A percentile compares a stretch with the other conserved stretches of the same genome.
These are phyloP conservation scores for Scytalidium sp. DNA, from an alignment of 2,329 filamentous ascomycete species.

Conservation along the genomic window DNA sequence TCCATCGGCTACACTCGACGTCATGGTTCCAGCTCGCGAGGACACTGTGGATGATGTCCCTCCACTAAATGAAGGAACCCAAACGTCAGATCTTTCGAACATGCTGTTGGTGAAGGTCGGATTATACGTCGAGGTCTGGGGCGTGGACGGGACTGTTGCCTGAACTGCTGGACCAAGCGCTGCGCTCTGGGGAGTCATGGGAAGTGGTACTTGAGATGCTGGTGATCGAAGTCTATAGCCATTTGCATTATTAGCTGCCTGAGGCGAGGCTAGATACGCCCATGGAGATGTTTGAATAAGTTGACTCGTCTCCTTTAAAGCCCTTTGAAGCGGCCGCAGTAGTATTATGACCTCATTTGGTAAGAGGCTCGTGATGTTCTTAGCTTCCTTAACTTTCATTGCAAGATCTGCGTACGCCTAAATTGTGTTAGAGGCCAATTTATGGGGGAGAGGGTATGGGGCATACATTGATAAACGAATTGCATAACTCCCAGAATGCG, in stretches of 20 bases:
- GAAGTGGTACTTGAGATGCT: conserved; percentile 56
- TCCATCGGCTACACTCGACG: conserved; percentile 22
- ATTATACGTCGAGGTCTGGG: conserved; percentile 31
- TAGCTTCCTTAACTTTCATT: conserved; percentile 52
- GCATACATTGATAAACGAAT: conserved; percentile 59
- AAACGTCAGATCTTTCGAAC: conserved; percentile 27
- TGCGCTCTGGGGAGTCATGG: conserved; percentile 85
- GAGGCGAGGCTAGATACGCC: conserved; percentile 44
- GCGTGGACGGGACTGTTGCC: conserved; percentile 77
- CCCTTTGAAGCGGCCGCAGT: conserved; percentile 77
- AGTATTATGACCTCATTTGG: conserved; percentile 68
- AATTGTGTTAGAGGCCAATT: conserved; percentile 7
- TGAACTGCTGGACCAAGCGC: conserved; percentile 87
- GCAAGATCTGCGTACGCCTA: conserved; percentile 67
- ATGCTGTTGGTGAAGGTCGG: conserved; percentile 26
- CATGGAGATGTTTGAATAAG: conserved; percentile 67
- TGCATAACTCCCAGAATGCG: conserved; percentile 68
- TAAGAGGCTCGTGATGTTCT: conserved; percentile 45
- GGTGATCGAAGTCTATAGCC: conserved; percentile 26
- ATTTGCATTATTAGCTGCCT: conserved; percentile 12
- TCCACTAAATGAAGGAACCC: conserved; percentile 21
- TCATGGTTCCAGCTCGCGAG: conserved; percentile 29
- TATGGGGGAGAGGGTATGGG: neutral
- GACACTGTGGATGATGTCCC: conserved; percentile 12
- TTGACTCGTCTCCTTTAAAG: conserved; percentile 75